Conservation (phyloP, 169 alveolate species). For the Perkinsus marinus region DNA sequence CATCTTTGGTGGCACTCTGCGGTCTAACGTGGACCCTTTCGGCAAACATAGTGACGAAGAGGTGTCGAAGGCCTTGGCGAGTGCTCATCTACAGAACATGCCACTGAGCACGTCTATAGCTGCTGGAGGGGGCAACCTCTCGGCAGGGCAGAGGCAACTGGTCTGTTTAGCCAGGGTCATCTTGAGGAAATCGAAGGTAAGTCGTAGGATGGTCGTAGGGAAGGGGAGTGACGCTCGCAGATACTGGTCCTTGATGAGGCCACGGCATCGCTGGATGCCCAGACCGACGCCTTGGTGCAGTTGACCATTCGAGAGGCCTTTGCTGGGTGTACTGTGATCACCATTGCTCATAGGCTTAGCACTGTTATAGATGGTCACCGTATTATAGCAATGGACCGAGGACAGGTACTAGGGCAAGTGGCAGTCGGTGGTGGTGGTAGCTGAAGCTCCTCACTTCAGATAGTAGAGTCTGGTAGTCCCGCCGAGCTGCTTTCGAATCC, state of each 20-base stretch:
- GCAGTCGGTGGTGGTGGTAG: background rate
- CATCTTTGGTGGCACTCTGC: conserved; percentile 60
- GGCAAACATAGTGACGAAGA: conserved; percentile 44
- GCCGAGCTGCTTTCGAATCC: background rate
- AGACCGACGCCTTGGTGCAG: conserved; percentile 64
- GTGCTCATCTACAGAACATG: conserved; percentile 22
- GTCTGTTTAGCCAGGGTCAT: conserved; percentile 65
- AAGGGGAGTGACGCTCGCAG: background rate
- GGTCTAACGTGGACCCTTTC: conserved; percentile 79
- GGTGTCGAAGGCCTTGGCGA: conserved; percentile 41
- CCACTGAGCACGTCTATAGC: conserved; percentile 23
- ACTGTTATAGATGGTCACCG: conserved; percentile 67
- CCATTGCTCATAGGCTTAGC: conserved; percentile 77
- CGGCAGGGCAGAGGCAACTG: conserved; percentile 53
- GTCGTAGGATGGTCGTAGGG: background rate
- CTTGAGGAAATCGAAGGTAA: conserved; percentile 13
- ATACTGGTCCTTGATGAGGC: conserved; percentile 69
- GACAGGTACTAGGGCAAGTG: conserved; percentile 10
- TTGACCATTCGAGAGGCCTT: conserved; percentile 43
- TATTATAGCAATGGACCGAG: conserved; percentile 62
- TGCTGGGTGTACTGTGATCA: conserved; percentile 55
- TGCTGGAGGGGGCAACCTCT: conserved; percentile 32
- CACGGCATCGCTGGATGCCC: conserved; percentile 63
- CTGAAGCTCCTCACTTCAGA: background rate
- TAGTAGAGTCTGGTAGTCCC: background rate